A percentile compares a stretch with the other conserved stretches of the same genome.
These are phyloP conservation scores for Scutellaria galericulata DNA, from an alignment of 257 asterid genomes.

Conservation along the genomic window DNA sequence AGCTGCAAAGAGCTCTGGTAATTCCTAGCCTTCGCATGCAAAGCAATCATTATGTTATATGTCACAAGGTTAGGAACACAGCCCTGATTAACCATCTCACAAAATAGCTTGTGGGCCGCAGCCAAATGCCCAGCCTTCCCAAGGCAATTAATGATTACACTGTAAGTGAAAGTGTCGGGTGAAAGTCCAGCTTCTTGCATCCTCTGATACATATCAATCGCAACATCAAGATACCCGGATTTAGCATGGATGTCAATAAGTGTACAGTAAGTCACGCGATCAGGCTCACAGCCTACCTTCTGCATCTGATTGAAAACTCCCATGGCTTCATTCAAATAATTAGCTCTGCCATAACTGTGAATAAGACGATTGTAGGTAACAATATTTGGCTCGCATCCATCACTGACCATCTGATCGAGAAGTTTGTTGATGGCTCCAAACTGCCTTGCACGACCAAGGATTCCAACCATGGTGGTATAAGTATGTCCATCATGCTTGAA, in stretches of 20 bases:
- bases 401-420: constrained; percentile 79
- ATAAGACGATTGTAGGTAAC: constrained; percentile 94
- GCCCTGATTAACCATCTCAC: constrained; percentile 89
- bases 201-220: constrained; percentile 81
- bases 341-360: constrained; percentile 93
- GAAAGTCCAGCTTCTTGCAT: constrained; percentile 97
- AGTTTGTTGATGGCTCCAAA: constrained; percentile 71
- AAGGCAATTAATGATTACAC: constrained; percentile 93
- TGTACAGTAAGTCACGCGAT: constrained; percentile 95
- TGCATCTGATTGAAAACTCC: constrained; percentile 79
- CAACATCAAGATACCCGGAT: constrained; percentile 91
- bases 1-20: constrained; percentile 78
- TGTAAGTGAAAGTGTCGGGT: constrained; percentile 94
- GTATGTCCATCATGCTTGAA: constrained; percentile 95
- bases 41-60: constrained; percentile 88
- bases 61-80: constrained; percentile 91
- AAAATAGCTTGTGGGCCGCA: constrained; percentile 75
- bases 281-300: constrained; percentile 78
- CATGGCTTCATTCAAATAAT: constrained; percentile 77
- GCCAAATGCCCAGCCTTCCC: constrained; percentile 95
- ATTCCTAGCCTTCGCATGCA: constrained; percentile 93
- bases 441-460: constrained; percentile 90
- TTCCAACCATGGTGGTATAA: constrained; percentile 95
- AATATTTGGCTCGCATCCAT: constrained; percentile 84
- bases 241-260: constrained; percentile 96